These are phyloP conservation scores for Penicillium sp. DNA, from an alignment of 2,329 filamentous ascomycete genomes.

Conservation along the genomic window DNA sequence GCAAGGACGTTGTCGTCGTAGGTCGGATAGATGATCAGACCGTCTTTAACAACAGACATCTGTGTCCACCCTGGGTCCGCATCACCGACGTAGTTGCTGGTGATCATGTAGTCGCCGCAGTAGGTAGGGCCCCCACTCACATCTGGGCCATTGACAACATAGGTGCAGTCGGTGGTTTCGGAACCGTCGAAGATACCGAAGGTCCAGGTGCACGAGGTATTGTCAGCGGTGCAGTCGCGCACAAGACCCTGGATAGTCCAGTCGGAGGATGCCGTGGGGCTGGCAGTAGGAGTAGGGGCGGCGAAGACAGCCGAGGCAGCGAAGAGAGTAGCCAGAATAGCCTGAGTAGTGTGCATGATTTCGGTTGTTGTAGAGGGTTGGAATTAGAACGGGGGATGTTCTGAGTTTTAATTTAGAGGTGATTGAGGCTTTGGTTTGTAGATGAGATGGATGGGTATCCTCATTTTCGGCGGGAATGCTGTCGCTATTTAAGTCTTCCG, in stretches of 20 bases:
- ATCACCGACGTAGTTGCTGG: constrained; percentile 5
- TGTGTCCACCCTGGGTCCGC: not conserved
- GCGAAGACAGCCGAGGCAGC: constrained; percentile 3
- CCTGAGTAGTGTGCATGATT: constrained; percentile 3
- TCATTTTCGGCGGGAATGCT: not conserved
- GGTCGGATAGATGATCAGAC: constrained; percentile 3
- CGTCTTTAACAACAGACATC: constrained; percentile 1
- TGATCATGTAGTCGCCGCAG: constrained; percentile 1
- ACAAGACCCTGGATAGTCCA: constrained; percentile 4
- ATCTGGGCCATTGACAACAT: constrained; percentile 1
- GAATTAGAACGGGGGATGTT: not conserved
- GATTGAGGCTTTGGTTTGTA: not conserved
- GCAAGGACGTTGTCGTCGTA: constrained; percentile 4
- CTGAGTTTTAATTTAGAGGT: not conserved
- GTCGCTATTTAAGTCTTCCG: constrained; percentile 1
- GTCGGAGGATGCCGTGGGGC: not conserved
- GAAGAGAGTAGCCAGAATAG: constrained; percentile 5
- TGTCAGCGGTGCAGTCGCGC: constrained; percentile 1
- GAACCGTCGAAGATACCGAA: constrained; percentile 6
- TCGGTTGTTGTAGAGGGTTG: not conserved
- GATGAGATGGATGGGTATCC: not conserved
- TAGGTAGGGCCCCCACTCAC: constrained; percentile 3
- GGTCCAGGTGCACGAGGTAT: constrained; percentile 6
- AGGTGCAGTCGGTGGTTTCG: not conserved
- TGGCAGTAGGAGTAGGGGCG: not conserved